Base-by-base conservation (phyloP, 441 rosid genomes). In the Francoa sonchifolia region DNA sequence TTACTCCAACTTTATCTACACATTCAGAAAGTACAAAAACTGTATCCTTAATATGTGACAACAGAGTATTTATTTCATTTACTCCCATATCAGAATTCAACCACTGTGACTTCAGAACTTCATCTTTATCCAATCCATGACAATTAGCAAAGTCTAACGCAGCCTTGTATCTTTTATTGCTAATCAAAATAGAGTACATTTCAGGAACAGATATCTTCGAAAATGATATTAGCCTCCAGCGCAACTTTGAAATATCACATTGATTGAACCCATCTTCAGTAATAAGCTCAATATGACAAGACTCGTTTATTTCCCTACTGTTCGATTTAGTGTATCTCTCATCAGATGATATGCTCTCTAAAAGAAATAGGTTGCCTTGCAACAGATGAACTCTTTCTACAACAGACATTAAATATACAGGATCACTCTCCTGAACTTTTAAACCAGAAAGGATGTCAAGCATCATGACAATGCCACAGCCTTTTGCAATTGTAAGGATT, bases 21-120 rank as follows among this genome's bases (percentile, higher is more conserved):
- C 99, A 92, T 63, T 86, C 86, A 25, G 80, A 70, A 43, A 92
- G 76, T 43, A 81, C 71, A 55, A 83, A 92, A 48, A 46, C 70
- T 58, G 58, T 60, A 69, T 92, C 99, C 57, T 71, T 73, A 49
- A 92, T 81, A 39, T 69, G 65, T 42, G 79, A 67, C 62, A 92
- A 61, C 39, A 68, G 65, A 59, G 48, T 55, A 59, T 60, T 63
- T 55, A 92, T 63, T 25, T 83, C 99, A 47, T 58, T 57, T 39
- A 50, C 44, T 59, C 79, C 86, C 29, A 67, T 65, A 43, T 50
- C 67, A 60, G 99, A 86, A 46, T 72, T 44, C 64, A 83, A 59
- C 99, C 99, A 90, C 55, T 65, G 85, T 44, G 88, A 66, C 61
- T 86, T 86, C 22, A 78, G 55, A 57, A 83, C 88, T 60, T 71